Base-by-base conservation (phyloP, 2,329 filamentous ascomycete species). In the Furcasterigmium furcatum region DNA sequence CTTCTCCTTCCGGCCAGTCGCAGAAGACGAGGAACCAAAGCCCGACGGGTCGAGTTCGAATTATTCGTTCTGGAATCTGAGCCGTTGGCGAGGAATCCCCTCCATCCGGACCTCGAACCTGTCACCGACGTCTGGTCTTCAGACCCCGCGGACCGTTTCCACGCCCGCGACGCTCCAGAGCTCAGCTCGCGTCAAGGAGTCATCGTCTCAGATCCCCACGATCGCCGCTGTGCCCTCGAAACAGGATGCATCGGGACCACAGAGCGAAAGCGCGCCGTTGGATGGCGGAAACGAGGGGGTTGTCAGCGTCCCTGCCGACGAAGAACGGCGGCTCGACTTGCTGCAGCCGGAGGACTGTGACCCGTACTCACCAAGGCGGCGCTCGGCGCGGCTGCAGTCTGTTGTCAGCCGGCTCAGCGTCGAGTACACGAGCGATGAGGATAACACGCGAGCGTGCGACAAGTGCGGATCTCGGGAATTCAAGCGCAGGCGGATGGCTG, bases 391-490 rank as follows among this genome's bases (percentile, higher is more conserved):
- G 34, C 65, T 65, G 22, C 54, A 61, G 6, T 82, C 74, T 14
- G 59, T 66, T 9, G 67, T 72, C 3, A 85, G 81, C 54, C 68
- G 68, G 36, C 60, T 85, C 38, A 87, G 79, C 58, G 82, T 77
- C 50, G 54, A 58, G n/a, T 54, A 51, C 41, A 46, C 43, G 50
- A 55, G 46, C 59, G 71, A 72, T 4, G 71, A 70, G 12, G 70
- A 65, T 14, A 71, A 74, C 42, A 67, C 72, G 29, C 61, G 79
- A 52, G 71, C 63, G 20, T 88, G 85, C 55, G 66, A 70, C 19
- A 73, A 72, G 48, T 89, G 85, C 56, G 74, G 76, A 5, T 74
- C 78, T 2, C 74, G 65, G 18, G 80, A 82, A 48, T 89, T 89
- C 53, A 79, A 79, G 52, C 77, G 78, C 2, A 80, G 75, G 52